phyloP scores from a whole-genome alignment of 345 rosid genomes.

The Firmiana major region DNA sequence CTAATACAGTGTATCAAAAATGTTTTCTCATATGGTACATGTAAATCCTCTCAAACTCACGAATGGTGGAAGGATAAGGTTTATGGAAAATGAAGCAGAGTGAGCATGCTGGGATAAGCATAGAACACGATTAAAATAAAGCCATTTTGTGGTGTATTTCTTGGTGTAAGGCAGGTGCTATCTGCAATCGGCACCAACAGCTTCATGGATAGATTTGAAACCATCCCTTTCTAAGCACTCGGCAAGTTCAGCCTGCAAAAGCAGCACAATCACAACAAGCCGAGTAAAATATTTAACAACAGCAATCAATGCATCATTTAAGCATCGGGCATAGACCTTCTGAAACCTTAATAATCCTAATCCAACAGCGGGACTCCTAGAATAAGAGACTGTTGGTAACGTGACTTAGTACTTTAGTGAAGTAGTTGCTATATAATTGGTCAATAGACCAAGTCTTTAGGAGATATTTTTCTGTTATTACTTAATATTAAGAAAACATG shows the following conservation, averaged over 20 bases:
- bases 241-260: conserved; percentile 69
- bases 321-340: neutral
- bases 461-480: no score
- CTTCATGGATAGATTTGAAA: conserved; percentile 77
- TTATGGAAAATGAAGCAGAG: neutral
- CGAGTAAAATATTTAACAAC: neutral
- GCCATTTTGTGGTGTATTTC: neutral
- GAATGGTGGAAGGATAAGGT: neutral
- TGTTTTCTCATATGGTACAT: neutral
- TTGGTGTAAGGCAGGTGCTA: conserved; percentile 12
- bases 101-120: neutral
- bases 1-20: neutral
- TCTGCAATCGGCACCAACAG: conserved; percentile 86
- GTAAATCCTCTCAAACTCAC: neutral
- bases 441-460: no score
- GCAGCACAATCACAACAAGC: neutral
- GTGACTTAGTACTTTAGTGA: no score
- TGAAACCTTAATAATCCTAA: neutral
- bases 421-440: no score
- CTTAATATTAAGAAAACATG: no score
- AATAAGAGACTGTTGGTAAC: neutral
- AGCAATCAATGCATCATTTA: neutral
- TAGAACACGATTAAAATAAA: neutral
- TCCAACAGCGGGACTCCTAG: neutral
- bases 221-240: conserved; percentile 87